Base-by-base conservation (phyloP, 192 early-diverging fungal species). In the Oehlia diaphana region DNA sequence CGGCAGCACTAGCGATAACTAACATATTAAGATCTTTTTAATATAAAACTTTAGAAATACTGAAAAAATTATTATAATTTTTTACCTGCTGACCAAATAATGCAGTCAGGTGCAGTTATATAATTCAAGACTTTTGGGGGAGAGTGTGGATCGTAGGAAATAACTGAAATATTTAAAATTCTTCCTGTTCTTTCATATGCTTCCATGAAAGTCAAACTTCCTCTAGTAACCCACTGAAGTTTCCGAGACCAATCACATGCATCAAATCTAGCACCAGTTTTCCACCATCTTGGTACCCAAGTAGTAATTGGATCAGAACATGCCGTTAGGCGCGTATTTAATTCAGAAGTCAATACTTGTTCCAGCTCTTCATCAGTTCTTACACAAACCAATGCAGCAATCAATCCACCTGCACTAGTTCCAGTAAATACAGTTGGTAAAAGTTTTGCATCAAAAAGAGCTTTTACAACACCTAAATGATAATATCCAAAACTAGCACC, bases 121-220 rank as follows among this genome's bases (percentile, higher is more conserved):
- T 97, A 96, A 80, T 97, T 99, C 19, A 97, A 84, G 49, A 96
- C 80, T 84, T 96, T 94, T 23, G 92, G 90, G 65, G 93, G 91
- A 21, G 92, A 90, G 78, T 92, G 90, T 4, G 90, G 86, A 77
- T 95, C 93, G 68, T 88, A 90, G 0, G 93, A 89, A 26, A 93
- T 89, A 28, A 95, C 93, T 9, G 94, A 90, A 62, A 97, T 93
- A 85, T 94, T 96, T 35, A 97, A 90, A 14, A 96, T 88, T 67
- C 93, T 87, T 12, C 97, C 97, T 0, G 97, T 97, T 67, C 92
- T 82, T 74, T 91, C 89, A 84, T 95, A 96, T 0, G 97, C 97
- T 84, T 99, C 97, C 63, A 88, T 78, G 79, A 99, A 99, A 1
- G 97, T 99, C 81, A 95, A 80, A 23, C 91, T 90, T 10, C 95